A percentile compares a stretch with the other conserved stretches of the same genome.
These are phyloP conservation scores for Xylariaceae sp. DNA, from an alignment of 2,329 filamentous ascomycete genomes.

Conservation along the genomic window DNA sequence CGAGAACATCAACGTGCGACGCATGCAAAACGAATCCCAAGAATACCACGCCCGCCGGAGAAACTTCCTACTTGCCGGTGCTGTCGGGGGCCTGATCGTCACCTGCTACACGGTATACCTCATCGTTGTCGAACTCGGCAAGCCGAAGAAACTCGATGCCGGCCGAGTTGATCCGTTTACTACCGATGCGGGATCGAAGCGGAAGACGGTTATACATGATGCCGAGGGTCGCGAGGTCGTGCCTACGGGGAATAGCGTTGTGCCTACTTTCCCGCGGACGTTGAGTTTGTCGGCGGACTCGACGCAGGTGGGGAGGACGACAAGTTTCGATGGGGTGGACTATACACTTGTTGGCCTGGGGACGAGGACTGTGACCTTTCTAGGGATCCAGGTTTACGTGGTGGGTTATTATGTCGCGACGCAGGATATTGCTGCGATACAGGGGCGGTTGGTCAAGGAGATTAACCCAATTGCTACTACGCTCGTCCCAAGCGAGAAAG, in stretches of 20 bases:
- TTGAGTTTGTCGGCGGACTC: constrained; percentile 49
- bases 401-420: constrained; percentile 88
- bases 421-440: constrained; percentile 72
- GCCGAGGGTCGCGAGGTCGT: constrained; percentile 69
- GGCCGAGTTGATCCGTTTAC: constrained; percentile 39
- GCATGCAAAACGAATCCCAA: constrained; percentile 41
- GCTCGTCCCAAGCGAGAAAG: constrained; percentile 75
- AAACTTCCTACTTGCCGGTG: constrained; percentile 47
- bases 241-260: constrained; percentile 72
- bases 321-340: constrained; percentile 45
- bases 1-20: constrained; percentile 47
- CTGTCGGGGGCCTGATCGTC: constrained; percentile 44
- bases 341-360: constrained; percentile 88
- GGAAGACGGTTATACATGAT: constrained; percentile 58
- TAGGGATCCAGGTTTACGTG: constrained; percentile 89
- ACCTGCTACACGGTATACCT: constrained; percentile 45
- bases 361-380: constrained; percentile 81
- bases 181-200: constrained; percentile 44
- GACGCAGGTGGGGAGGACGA: constrained; percentile 22
- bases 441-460: constrained; percentile 67
- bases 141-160: constrained; percentile 45
- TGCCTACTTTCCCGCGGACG: constrained; percentile 71
- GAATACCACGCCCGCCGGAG: constrained; percentile 48
- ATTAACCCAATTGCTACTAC: constrained; percentile 76
- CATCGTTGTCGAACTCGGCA: constrained; percentile 29